Percentiles rank a stretch among this genome's conserved stretches.
Evolutionary conservation across 495 filamentous ascomycete species (phyloP).

Genomic region (Aspergillus cristatus): DNA sequence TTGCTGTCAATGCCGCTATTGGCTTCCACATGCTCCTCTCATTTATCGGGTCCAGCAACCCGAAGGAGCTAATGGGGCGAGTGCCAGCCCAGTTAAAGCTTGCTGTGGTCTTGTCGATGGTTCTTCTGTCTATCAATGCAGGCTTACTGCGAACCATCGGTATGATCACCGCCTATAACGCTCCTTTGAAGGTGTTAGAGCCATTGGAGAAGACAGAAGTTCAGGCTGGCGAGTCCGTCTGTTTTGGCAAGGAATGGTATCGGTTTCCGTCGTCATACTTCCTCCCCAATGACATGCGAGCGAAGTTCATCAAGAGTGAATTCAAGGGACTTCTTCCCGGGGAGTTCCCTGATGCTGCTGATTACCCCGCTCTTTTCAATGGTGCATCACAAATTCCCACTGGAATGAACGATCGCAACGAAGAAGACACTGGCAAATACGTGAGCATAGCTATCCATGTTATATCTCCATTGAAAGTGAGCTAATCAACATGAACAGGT

Average conservation of each 20-base stretch:
- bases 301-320: slow-evolving; percentile 81
- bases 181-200: slow-evolving; percentile 70
- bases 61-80: slow-evolving; percentile 52
- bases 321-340: slow-evolving; percentile 88
- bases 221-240: slow-evolving; percentile 58
- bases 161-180: slow-evolving; percentile 74
- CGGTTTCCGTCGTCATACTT: slow-evolving; percentile 92
- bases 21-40: slow-evolving; percentile 68
- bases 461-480: neutral
- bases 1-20: slow-evolving; percentile 88
- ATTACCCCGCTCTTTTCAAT: slow-evolving; percentile 51
- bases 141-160: slow-evolving; percentile 69
- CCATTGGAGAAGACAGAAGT: slow-evolving; percentile 40
- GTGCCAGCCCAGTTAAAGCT: slow-evolving; percentile 66
- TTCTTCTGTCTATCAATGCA: slow-evolving; percentile 49
- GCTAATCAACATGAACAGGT: slow-evolving; percentile 33
- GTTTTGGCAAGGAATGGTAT: slow-evolving; percentile 97
- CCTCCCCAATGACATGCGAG: slow-evolving; percentile 66
- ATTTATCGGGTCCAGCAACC: slow-evolving; percentile 59
- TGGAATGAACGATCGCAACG: slow-evolving; percentile 91
- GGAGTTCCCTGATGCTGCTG: slow-evolving; percentile 67
- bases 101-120: slow-evolving; percentile 42
- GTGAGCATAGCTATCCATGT: slow-evolving; percentile 35
- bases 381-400: slow-evolving; percentile 71
- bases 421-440: slow-evolving; percentile 82